phyloP scores from a whole-genome alignment of 768 basidiomycete species.

The Mycena maculata region DNA sequence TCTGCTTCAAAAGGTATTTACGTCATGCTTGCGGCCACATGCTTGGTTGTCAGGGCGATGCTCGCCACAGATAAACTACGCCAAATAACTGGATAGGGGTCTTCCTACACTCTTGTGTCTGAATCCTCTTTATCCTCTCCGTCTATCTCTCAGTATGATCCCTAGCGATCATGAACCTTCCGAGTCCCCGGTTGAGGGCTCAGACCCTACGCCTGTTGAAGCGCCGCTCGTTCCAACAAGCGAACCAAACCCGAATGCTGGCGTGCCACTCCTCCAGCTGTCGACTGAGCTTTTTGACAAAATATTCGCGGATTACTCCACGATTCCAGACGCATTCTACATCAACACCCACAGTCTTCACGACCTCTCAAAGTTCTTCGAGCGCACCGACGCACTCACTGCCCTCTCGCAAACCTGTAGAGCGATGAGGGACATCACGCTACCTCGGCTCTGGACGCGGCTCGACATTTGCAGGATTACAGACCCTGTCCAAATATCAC shows the following conservation, averaged over 20 bases:
- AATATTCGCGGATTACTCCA: conserved; percentile 22
- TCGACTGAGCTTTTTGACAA: conserved; percentile 32
- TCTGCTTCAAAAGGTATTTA: no score
- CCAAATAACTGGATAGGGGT: no score
- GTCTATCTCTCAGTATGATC: no score
- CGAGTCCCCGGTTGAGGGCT: no score
- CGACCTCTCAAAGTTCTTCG: conserved; percentile 13
- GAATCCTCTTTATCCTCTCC: no score
- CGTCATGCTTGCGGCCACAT: no score
- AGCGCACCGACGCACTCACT: conserved; percentile 27
- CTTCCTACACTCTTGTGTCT: no score
- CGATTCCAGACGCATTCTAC: conserved; percentile 20
- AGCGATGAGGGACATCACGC: conserved; percentile 13
- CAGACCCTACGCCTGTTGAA: no score
- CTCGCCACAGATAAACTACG: no score
- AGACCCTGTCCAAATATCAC: background rate
- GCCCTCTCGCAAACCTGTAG: conserved; percentile 31
- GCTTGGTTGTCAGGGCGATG: no score
- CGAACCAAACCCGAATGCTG: conserved; percentile 11
- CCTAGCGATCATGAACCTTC: no score
- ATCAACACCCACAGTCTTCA: conserved; percentile 4
- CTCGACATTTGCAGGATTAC: conserved; percentile 29
- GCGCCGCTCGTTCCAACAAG: no score
- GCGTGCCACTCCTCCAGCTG: conserved; percentile 9
- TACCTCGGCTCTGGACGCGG: conserved; percentile 23